Base-by-base conservation (phyloP, 257 asterid genomes). In the Petunia secreta region DNA sequence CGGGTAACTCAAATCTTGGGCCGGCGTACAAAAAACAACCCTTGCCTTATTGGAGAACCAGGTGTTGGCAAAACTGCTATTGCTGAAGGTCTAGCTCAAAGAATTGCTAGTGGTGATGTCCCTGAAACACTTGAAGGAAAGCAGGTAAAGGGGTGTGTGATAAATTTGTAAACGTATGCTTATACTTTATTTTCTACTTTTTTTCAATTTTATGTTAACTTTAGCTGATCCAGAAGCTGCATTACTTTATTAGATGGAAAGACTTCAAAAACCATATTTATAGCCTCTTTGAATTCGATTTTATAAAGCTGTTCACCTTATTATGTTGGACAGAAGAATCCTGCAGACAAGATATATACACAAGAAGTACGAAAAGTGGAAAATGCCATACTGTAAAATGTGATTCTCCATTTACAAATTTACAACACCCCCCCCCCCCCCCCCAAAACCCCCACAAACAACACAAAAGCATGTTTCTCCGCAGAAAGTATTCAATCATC, bases 31-130 rank as follows among this genome's bases (percentile, higher is more conserved):
- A 87, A 85, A 68, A 87, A 85, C 43, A 87, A 85, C 48, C 82
- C 82, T 34, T 87, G 89, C 75, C 86, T 85, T n/a, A 65, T 87
- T 64, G 89, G 87, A 40, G 89, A 87, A 81, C 87, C 89, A 8
- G 90, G 90, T 41, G 90, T 85, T 55, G 90, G 90, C 13, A 87
- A 87, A 85, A 83, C 90, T 9, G 90, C 85, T 11, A 83, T 87
- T 68, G 90, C 85, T 2, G 88, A 85, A 66, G 88, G 88, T 37
- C 78, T 87, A 37, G 90, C 90, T 52, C 80, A 80, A 50, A 46
- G 82, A 43, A 83, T 85, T 52, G 77, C 81, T 36, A 87, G 16
- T 52, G 84, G 79, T 8, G 80, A 75, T 80, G 85, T 87, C 41
- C 90, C 86, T 4, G 80, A 78, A 62, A 84, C 86, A 65, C 85